Evolutionary conservation across 75 land plant genomes (phyloP).

Genomic region (Adiantum capillusveneris): DNA sequence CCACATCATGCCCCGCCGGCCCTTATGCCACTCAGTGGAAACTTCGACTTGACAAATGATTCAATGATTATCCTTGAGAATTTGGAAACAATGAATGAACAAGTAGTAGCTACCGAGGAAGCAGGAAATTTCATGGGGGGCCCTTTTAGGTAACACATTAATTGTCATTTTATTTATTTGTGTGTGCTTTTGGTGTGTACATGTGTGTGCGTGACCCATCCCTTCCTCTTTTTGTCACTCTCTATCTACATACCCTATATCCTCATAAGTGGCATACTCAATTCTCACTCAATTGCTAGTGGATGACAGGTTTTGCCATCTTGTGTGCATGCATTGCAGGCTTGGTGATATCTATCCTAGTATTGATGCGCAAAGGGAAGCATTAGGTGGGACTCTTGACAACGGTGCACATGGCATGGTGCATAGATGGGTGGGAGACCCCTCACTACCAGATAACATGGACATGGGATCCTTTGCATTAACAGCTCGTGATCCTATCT

Average conservation of each 20-base stretch:
- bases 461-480: constrained; percentile 20
- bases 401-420: neutral
- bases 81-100: neutral
- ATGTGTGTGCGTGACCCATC: too few species aligned
- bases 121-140: neutral
- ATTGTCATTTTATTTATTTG: too few species aligned
- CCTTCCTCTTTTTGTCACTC: too few species aligned
- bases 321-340: too few species aligned
- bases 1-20: constrained; percentile 25
- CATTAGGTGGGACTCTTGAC: neutral
- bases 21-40: constrained; percentile 18
- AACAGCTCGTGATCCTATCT: constrained; percentile 22
- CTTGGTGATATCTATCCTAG: too few species aligned
- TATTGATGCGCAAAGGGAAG: too few species aligned
- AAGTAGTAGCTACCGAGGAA: neutral
- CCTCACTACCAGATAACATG: neutral
- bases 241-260: too few species aligned
- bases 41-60: constrained; percentile 10
- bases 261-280: too few species aligned
- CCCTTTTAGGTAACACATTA: constrained; percentile 1
- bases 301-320: too few species aligned
- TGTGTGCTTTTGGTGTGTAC: too few species aligned
- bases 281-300: too few species aligned
- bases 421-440: constrained; percentile 12
- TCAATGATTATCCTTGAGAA: too few species aligned